Conservation (phyloP, 2,329 filamentous ascomycete genomes). For the Fusarium palustre region DNA sequence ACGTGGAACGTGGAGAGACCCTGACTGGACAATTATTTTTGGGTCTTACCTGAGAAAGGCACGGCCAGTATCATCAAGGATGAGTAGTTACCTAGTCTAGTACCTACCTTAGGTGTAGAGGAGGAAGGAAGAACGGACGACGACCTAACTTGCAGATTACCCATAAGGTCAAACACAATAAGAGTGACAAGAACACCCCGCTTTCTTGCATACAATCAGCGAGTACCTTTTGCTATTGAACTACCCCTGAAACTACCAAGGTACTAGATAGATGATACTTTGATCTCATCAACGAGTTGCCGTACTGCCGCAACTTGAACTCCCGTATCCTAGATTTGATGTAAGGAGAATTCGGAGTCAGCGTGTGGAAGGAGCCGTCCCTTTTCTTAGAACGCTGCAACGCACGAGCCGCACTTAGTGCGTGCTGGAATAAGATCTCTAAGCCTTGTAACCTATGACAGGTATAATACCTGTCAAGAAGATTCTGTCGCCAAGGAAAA, state of each 20-base stretch:
- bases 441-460: background rate
- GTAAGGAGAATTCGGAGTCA: constrained; percentile 3
- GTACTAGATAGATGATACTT: background rate
- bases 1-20: constrained; percentile 40
- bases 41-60: constrained; percentile 22
- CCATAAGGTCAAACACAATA: constrained; percentile 28
- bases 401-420: constrained; percentile 23
- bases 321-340: background rate
- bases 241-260: constrained; percentile 36
- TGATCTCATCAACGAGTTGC: constrained; percentile 24
- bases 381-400: constrained; percentile 22
- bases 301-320: background rate
- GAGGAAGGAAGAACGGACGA: constrained; percentile 13
- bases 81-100: no score
- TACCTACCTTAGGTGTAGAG: no score
- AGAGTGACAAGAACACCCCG: constrained; percentile 24
- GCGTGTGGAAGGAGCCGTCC: constrained; percentile 12
- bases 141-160: constrained; percentile 6
- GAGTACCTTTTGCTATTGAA: constrained; percentile 23
- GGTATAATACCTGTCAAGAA: background rate
- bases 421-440: background rate
- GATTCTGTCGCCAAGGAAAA: constrained; percentile 19
- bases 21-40: constrained; percentile 21
- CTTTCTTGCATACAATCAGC: background rate
- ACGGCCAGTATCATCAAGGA: constrained; percentile 13